Evolutionary conservation across 2,329 filamentous ascomycete genomes (phyloP).

Genomic region (Raffaelea albimanens): DNA sequence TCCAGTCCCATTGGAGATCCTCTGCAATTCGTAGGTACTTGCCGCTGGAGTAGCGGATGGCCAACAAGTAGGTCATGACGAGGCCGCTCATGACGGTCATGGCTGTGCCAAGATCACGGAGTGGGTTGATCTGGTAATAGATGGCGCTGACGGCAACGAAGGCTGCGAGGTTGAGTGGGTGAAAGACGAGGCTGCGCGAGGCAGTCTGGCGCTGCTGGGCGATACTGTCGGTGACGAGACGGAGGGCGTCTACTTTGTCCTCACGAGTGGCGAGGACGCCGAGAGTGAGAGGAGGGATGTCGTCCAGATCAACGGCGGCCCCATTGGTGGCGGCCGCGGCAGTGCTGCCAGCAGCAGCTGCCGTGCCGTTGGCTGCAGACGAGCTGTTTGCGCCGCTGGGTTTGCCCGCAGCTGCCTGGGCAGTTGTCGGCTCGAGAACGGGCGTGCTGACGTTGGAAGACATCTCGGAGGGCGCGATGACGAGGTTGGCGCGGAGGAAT

Average conservation of each 20-base stretch:
- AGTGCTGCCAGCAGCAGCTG: slow-evolving; percentile 9
- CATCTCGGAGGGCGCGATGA: slow-evolving; percentile 52
- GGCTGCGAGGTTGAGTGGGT: slow-evolving; percentile 44
- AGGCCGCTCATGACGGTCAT: slow-evolving; percentile 51
- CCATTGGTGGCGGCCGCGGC: slow-evolving; percentile 18
- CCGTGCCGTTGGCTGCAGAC: slow-evolving; percentile 9
- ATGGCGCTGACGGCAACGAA: slow-evolving; percentile 33
- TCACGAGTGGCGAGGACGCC: slow-evolving; percentile 41
- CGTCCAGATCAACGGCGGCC: slow-evolving; percentile 27
- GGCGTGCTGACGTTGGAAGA: slow-evolving; percentile 58
- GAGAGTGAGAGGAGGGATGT: slow-evolving; percentile 55
- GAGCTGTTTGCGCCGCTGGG: background rate
- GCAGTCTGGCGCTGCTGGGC: slow-evolving; percentile 71
- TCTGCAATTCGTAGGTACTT: slow-evolving; percentile 58
- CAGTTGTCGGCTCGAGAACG: slow-evolving; percentile 44
- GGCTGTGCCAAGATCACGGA: slow-evolving; percentile 42
- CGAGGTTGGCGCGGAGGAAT: slow-evolving; percentile 71
- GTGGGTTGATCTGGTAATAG: slow-evolving; percentile 32
- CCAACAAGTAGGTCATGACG: slow-evolving; percentile 53
- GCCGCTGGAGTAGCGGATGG: slow-evolving; percentile 48
- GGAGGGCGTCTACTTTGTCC: slow-evolving; percentile 59
- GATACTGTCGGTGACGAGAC: slow-evolving; percentile 70
- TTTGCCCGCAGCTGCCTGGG: slow-evolving; percentile 10
- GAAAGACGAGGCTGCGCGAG: slow-evolving; percentile 51
- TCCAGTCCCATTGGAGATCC: slow-evolving; percentile 50